Conservation (phyloP, 176 grass and related monocot species). For the Oryza glaberrima region DNA sequence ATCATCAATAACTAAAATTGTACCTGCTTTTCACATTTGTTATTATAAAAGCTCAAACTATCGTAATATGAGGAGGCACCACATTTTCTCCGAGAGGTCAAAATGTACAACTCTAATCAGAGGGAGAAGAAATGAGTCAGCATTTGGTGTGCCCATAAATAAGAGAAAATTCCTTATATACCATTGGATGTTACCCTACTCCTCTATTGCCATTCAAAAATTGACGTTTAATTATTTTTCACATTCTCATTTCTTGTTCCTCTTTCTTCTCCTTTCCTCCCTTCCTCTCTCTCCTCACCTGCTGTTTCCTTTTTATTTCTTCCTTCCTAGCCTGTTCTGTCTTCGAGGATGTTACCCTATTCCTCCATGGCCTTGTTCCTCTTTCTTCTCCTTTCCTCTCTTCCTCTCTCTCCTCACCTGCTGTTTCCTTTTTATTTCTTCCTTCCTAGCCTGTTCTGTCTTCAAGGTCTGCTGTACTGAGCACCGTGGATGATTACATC, state of each 20-base stretch:
- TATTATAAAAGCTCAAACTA: conserved; percentile 7
- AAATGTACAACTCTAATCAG: background rate
- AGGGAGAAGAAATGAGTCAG: background rate
- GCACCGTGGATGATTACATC: background rate
- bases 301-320: too few relatives aligned
- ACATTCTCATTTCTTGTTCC: background rate
- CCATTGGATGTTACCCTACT: background rate
- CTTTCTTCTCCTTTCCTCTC: background rate
- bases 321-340: too few relatives aligned
- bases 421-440: too few relatives aligned
- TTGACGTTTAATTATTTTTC: background rate
- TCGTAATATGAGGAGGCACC: conserved; percentile 7
- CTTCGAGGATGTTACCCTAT: too few relatives aligned
- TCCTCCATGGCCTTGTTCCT: too few relatives aligned
- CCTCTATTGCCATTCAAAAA: background rate
- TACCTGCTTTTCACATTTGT: background rate
- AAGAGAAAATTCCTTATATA: background rate
- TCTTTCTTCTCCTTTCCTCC: background rate
- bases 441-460: too few relatives aligned
- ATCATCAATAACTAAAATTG: conserved; percentile 11
- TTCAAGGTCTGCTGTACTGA: background rate
- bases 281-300: too few relatives aligned
- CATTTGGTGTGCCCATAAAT: background rate
- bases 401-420: too few relatives aligned
- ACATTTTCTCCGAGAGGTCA: background rate